These are phyloP conservation scores for Populus ilicifolia DNA, from an alignment of 345 rosid species.

Conservation along the genomic window DNA sequence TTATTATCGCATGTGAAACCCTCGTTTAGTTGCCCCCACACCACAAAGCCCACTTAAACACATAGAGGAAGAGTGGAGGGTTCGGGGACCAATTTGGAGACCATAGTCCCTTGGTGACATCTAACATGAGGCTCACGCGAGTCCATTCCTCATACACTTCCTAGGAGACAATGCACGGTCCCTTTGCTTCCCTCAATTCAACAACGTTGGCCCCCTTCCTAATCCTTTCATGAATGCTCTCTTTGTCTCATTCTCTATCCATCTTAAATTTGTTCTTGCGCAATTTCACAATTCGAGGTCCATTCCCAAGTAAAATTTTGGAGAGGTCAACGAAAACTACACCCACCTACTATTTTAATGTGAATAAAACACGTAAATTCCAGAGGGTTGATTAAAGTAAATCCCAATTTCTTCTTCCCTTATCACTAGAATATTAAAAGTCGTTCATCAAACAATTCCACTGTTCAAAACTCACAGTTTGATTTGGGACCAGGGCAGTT, in stretches of 20 bases:
- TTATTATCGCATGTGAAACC: slow-evolving; percentile 51
- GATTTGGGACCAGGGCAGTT: neutral
- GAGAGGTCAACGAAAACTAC: slow-evolving; percentile 34
- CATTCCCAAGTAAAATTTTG: neutral
- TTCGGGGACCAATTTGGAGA: slow-evolving; percentile 24
- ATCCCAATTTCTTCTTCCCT: no score
- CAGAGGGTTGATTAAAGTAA: neutral
- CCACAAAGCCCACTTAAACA: slow-evolving; percentile 1
- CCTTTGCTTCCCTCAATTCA: slow-evolving; percentile 32
- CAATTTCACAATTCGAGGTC: slow-evolving; percentile 6
- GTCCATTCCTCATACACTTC: slow-evolving; percentile 40
- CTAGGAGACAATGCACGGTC: slow-evolving; percentile 43
- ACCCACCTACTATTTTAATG: neutral
- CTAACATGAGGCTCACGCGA: slow-evolving; percentile 53
- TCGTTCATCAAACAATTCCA: neutral
- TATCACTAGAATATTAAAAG: no score
- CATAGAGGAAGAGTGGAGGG: slow-evolving; percentile 3
- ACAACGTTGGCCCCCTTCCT: slow-evolving; percentile 32
- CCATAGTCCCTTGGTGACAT: slow-evolving; percentile 30
- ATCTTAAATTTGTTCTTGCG: neutral
- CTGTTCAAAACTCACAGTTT: neutral
- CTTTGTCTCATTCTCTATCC: slow-evolving; percentile 18
- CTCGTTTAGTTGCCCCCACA: slow-evolving; percentile 41
- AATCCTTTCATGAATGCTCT: slow-evolving; percentile 15
- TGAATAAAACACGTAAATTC: slow-evolving; percentile 11